Evolutionary conservation across 345 rosid species (phyloP).

Genomic region (Cochlearia excelsa): DNA sequence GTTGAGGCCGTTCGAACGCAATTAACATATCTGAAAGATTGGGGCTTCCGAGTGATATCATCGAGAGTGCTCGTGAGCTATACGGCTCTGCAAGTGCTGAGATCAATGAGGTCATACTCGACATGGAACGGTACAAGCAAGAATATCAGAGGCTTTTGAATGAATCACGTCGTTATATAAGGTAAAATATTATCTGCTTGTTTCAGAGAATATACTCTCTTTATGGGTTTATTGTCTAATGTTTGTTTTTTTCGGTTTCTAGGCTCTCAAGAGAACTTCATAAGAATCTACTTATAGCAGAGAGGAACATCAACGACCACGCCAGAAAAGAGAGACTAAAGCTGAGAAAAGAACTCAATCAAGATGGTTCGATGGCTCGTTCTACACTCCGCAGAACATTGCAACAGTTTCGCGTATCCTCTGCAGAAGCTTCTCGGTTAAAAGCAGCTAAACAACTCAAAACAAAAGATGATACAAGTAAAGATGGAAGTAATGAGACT

Average conservation of each 20-base stretch:
- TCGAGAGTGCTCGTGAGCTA: slow-evolving; percentile 55
- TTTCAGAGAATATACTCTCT: slow-evolving; percentile 8
- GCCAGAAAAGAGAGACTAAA: slow-evolving; percentile 41
- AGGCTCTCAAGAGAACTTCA: slow-evolving; percentile 68
- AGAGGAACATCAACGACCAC: slow-evolving; percentile 55
- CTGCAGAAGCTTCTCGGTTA: slow-evolving; percentile 38
- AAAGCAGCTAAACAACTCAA: slow-evolving; percentile 38
- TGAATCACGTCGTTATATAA: slow-evolving; percentile 49
- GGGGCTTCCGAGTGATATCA: slow-evolving; percentile 56
- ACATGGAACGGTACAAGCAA: slow-evolving; percentile 84
- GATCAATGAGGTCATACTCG: slow-evolving; percentile 80
- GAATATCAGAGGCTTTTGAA: slow-evolving; percentile 46
- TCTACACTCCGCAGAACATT: slow-evolving; percentile 62
- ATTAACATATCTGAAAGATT: slow-evolving; percentile 81
- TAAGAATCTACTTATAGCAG: slow-evolving; percentile 46
- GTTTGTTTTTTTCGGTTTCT: slow-evolving; percentile 21
- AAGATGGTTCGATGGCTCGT: slow-evolving; percentile 57
- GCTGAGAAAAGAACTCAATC: slow-evolving; percentile 52
- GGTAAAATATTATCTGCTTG: slow-evolving; percentile 37
- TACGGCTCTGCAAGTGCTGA: slow-evolving; percentile 82
- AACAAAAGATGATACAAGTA: slow-evolving; percentile 21
- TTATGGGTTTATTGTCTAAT: neutral
- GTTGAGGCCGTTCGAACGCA: slow-evolving; percentile 85
- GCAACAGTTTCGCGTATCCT: slow-evolving; percentile 51
- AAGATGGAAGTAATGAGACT: slow-evolving; percentile 24